phyloP scores from a whole-genome alignment of 2,329 filamentous ascomycete genomes.

The Colletotrichum sp. region DNA sequence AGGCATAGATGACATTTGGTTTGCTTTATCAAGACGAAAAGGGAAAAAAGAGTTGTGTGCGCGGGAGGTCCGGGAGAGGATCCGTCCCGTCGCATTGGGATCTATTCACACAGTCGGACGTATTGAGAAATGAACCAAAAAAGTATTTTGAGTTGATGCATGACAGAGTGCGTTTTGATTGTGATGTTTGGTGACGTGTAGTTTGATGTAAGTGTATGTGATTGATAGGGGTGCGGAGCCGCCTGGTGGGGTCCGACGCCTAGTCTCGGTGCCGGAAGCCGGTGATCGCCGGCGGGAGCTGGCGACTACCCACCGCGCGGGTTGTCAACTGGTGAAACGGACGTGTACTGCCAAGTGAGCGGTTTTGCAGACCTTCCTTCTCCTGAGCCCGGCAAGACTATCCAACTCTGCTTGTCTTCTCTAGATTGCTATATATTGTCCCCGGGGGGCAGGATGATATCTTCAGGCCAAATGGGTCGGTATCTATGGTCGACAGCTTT shows the following conservation, averaged over 20 bases:
- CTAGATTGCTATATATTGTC: too few species aligned
- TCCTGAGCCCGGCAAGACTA: too few species aligned
- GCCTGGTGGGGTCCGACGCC: background rate
- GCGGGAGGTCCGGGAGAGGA: background rate
- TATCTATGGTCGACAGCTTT: too few species aligned
- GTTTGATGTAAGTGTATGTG: background rate
- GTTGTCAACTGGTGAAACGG: too few species aligned
- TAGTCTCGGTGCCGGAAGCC: background rate
- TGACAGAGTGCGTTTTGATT: background rate
- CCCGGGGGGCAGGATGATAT: too few species aligned
- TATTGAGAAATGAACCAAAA: slow-evolving; percentile 14
- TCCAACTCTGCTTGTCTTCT: too few species aligned
- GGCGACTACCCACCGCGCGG: background rate
- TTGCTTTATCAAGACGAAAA: background rate
- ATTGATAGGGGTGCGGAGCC: accelerated
- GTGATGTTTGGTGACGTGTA: accelerated
- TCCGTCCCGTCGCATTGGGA: background rate
- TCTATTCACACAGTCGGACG: background rate
- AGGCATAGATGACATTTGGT: slow-evolving; percentile 16
- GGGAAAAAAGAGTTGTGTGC: background rate
- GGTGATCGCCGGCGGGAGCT: background rate
- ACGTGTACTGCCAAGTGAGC: too few species aligned
- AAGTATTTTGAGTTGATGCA: background rate
- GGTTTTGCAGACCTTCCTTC: too few species aligned
- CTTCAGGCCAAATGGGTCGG: too few species aligned